Base-by-base conservation (phyloP, 352 stramenopile species). In the Elongisporangium anandrum region DNA sequence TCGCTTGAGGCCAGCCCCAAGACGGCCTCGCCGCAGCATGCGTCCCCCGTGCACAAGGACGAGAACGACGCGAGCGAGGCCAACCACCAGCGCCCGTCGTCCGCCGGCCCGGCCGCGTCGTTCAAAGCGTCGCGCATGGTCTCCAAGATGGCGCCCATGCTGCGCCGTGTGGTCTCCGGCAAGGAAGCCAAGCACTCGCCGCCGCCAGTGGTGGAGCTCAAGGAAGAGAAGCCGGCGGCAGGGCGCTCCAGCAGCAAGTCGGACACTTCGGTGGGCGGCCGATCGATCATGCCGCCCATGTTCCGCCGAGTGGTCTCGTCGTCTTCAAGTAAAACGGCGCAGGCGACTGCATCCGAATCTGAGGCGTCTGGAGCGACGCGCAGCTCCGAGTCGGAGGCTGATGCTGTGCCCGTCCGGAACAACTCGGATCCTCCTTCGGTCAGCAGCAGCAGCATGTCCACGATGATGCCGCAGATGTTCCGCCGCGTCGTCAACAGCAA, bases 81-180 rank as follows among this genome's bases (percentile, higher is more conserved):
- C 6, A 54, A 38, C 23, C 17, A n/a, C 38, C 29, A 15, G 41
- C 50, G 16, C 58, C 58, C 58, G n/a, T 41, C 58, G 19, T 53
- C 49, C 6, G 49, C 62, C 13, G 34, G 34, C 1, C 34, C 34
- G 34, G 34, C 34, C 34, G 34, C 34, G 34, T 45, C 34, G 34
- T 68, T 73, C 21, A 75, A 68, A 21, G 70, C 80, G 3, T 81
- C 76, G 20, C 70, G 73, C 9, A 73, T 92, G 60, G 72, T 90
- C 3, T 85, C 69, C 54, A 80, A 83, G 12, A 86, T 92, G 77
- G 70, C 75, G 26, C 76, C 77, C 7, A 76, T 87, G 75, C 60
- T 81, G 22, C 63, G 63, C 19, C 63, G 63, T 23, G 59, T 69
- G 17, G 59, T 61, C 12, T 67, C 63, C 6, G 63, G 59, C 48